phyloP scores from a whole-genome alignment of 257 asterid species.

The Solanum raphanifolium region DNA sequence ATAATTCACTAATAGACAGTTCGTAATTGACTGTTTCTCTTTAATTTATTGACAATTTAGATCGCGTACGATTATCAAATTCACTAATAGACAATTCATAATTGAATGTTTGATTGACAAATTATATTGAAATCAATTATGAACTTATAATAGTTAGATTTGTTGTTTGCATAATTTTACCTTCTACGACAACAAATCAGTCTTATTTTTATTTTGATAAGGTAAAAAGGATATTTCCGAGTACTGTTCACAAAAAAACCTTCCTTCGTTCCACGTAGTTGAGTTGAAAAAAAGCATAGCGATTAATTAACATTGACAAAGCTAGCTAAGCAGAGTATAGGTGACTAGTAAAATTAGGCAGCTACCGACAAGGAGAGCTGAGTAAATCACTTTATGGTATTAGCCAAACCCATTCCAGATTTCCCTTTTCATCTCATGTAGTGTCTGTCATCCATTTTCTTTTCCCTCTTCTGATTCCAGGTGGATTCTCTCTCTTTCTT shows the following conservation, averaged over 20 bases:
- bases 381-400: background rate
- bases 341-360: background rate
- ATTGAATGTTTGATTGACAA: too few species aligned
- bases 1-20: too few species aligned
- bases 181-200: too few species aligned
- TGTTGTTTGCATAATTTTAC: too few species aligned
- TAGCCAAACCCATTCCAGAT: background rate
- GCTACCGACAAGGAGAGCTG: background rate
- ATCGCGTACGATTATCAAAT: too few species aligned
- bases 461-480: background rate
- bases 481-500: background rate
- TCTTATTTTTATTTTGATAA: background rate
- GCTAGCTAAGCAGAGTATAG: background rate
- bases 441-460: background rate
- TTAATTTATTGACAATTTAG: too few species aligned
- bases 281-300: too few species aligned
- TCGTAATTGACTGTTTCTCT: too few species aligned
- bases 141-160: too few species aligned
- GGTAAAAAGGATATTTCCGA: background rate
- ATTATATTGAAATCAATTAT: too few species aligned
- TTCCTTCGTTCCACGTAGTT: too few species aligned
- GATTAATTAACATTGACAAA: background rate
- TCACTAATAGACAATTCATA: too few species aligned
- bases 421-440: background rate
- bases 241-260: background rate